Evolutionary conservation across 805 yeast species (phyloP), one percentile per base, ranked within the genome.

Genomic region (Wickerhamomyces rabaulensis): DNA sequence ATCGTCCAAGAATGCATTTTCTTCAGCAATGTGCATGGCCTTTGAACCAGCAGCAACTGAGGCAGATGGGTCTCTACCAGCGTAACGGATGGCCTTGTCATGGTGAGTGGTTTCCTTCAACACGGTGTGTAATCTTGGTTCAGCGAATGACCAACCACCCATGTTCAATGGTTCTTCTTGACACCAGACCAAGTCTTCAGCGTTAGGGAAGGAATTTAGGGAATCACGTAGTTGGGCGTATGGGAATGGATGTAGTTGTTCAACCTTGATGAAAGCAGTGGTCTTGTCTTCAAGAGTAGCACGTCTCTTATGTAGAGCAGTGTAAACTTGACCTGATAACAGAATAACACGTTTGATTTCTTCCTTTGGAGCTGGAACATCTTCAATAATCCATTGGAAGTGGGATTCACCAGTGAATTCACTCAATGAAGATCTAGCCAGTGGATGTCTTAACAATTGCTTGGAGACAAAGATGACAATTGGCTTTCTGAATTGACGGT

Each of bases 161-260:
- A 92, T 92, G 76, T 94, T 94, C 72, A 94, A 77, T 61, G 98
- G 98, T 78, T 94, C 99, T 74, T 94, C 99, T 76, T 94, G 99
- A 71, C 95, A 86, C 92, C 91, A 94, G 41, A 91, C 95, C 56
- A 94, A 73, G 67, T 94, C 99, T 67, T 86, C 83, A 52, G 84
- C 66, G 67, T 81, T 82, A 62, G 95, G 89, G 76, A 85, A 94
- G 41, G 81, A 66, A 70, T 86, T 75, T 60, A 94, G 72, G 23
- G 88, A 73, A 57, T 92, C 97, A 65, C 88, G 84, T 60, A 94
- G 71, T 74, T 88, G 97, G 47, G 94, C 91, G 72, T 75, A 94
- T 70, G 99, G 99, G 97, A 94, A 94, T 69, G 99, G 99, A 66
- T 94, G 97, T 62, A 91, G 66, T 76, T 94, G 98, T 73, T 94